A percentile compares a stretch with the other conserved stretches of the same genome.
These are phyloP conservation scores for Neurospora sublineolata DNA, from an alignment of 495 filamentous ascomycete species.

Conservation along the genomic window DNA sequence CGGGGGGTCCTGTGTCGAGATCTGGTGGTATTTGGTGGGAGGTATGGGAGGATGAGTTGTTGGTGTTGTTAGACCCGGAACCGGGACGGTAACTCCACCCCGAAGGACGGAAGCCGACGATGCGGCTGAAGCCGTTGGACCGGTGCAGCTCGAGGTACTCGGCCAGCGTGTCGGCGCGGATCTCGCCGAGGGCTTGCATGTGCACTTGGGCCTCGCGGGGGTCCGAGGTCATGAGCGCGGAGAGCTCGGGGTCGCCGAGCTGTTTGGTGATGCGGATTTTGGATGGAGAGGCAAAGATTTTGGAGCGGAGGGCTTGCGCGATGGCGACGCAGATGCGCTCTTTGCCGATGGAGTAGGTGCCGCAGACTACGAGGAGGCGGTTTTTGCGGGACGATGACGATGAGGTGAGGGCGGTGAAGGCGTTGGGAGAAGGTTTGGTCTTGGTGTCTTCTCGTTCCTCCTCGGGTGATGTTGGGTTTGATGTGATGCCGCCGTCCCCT, in stretches of 20 bases:
- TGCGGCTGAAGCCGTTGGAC: slow-evolving; percentile 58
- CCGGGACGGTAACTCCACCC: slow-evolving; percentile 80
- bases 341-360: slow-evolving; percentile 97
- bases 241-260: slow-evolving; percentile 76
- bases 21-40: slow-evolving; percentile 19
- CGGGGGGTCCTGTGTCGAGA: not conserved
- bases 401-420: slow-evolving; percentile 16
- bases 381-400: slow-evolving; percentile 2
- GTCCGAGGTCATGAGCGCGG: slow-evolving; percentile 61
- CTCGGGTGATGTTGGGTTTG: not conserved
- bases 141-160: slow-evolving; percentile 74
- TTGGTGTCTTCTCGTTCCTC: not conserved
- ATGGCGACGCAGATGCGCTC: slow-evolving; percentile 91
- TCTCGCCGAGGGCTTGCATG: slow-evolving; percentile 91
- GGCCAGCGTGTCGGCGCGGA: slow-evolving; percentile 72
- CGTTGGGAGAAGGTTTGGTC: slow-evolving; percentile 4
- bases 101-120: slow-evolving; percentile 85
- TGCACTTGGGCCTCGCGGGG: slow-evolving; percentile 86
- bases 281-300: slow-evolving; percentile 75
- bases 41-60: not conserved
- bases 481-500: not conserved
- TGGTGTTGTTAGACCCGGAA: not conserved
- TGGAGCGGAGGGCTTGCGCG: slow-evolving; percentile 71
- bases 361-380: slow-evolving; percentile 80
- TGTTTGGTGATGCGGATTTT: slow-evolving; percentile 77